phyloP scores from a whole-genome alignment of 768 basidiomycete species.

The Gloeopeniophorella convolvens region DNA sequence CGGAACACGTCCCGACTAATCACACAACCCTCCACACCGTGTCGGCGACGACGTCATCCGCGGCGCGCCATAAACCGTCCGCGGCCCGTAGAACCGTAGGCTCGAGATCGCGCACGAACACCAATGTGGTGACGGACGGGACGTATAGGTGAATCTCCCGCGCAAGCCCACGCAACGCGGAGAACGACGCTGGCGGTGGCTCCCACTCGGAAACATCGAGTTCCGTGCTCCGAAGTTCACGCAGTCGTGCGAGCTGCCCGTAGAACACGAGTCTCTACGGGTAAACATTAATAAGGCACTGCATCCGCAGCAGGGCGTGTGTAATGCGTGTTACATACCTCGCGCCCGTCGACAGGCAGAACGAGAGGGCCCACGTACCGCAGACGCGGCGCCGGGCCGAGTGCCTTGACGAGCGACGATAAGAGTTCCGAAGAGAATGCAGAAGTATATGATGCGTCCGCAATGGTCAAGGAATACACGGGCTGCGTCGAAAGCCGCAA shows the following conservation, averaged over 20 bases:
- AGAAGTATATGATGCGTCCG: slow-evolving; percentile 52
- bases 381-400: slow-evolving; percentile 31
- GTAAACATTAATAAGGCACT: background rate
- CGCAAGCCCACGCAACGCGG: slow-evolving; percentile 52
- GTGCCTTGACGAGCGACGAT: slow-evolving; percentile 32
- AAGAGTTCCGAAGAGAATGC: slow-evolving; percentile 50
- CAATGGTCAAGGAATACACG: slow-evolving; percentile 52
- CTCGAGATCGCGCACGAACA: slow-evolving; percentile 63
- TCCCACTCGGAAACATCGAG: slow-evolving; percentile 63
- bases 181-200: slow-evolving; percentile 44
- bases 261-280: slow-evolving; percentile 56
- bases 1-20: background rate
- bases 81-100: slow-evolving; percentile 40
- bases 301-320: background rate
- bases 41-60: slow-evolving; percentile 22
- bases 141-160: slow-evolving; percentile 58
- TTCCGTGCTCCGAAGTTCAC: slow-evolving; percentile 47
- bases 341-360: slow-evolving; percentile 48
- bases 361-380: slow-evolving; percentile 60
- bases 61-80: slow-evolving; percentile 25
- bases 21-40: slow-evolving; percentile 12
- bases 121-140: slow-evolving; percentile 41
- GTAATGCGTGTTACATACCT: slow-evolving; percentile 33
- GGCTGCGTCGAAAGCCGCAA: slow-evolving; percentile 39
- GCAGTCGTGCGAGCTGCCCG: slow-evolving; percentile 48